These are phyloP conservation scores for Xylariaceae sp. DNA, from an alignment of 2,329 filamentous ascomycete genomes.

Conservation along the genomic window DNA sequence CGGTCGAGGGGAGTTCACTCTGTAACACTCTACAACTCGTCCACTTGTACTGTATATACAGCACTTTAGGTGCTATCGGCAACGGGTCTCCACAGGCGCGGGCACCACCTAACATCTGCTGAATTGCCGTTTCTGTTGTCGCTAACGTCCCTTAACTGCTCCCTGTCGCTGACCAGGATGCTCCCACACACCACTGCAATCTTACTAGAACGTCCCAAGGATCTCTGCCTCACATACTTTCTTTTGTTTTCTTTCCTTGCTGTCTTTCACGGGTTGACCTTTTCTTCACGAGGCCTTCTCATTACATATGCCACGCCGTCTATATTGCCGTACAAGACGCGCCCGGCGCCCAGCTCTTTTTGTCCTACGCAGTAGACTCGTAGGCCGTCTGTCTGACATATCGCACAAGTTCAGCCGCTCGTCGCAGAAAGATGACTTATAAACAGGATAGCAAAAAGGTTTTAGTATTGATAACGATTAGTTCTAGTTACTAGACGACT, in stretches of 20 bases:
- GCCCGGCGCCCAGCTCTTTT: background rate
- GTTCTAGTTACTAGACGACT: too few species aligned
- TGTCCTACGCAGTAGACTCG: too few species aligned
- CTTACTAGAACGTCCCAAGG: slow-evolving; percentile 13
- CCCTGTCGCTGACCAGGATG: too few species aligned
- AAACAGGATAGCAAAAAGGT: too few species aligned
- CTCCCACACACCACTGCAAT: too few species aligned
- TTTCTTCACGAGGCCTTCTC: background rate
- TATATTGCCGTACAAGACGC: background rate
- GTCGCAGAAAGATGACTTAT: too few species aligned
- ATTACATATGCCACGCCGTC: slow-evolving; percentile 6
- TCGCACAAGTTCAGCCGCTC: too few species aligned
- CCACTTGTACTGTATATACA: background rate
- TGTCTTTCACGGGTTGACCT: slow-evolving; percentile 2
- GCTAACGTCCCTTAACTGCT: slow-evolving; percentile 13
- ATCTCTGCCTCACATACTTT: slow-evolving; percentile 13
- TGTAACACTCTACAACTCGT: background rate
- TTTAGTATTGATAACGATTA: too few species aligned
- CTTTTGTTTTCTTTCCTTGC: slow-evolving; percentile 7
- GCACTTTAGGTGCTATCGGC: background rate
- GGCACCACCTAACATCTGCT: slow-evolving; percentile 11
- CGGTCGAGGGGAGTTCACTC: too few species aligned
- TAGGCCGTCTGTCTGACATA: too few species aligned
- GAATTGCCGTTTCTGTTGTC: slow-evolving; percentile 24
- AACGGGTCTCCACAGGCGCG: slow-evolving; percentile 4